Conservation (phyloP, 495 filamentous ascomycete species). For the Astrothelium macrocarpum region DNA sequence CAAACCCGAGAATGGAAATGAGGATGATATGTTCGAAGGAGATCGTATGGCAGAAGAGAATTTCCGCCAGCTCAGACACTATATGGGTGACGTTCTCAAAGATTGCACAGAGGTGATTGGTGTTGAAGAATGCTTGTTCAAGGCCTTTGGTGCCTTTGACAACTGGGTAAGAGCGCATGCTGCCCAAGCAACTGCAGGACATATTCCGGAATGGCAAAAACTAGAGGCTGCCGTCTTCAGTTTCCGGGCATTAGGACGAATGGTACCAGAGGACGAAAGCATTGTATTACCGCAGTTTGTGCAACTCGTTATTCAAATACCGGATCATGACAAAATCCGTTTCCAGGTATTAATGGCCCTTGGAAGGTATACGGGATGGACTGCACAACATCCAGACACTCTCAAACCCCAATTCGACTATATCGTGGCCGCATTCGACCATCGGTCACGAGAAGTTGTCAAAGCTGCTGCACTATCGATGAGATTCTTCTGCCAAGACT, state of each 20-base stretch:
- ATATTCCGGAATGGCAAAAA: slow-evolving; percentile 92
- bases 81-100: slow-evolving; percentile 97
- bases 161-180: slow-evolving; percentile 78
- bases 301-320: slow-evolving; percentile 84
- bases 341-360: slow-evolving; percentile 97
- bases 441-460: slow-evolving; percentile 75
- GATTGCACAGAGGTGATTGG: slow-evolving; percentile 95
- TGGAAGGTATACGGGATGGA: slow-evolving; percentile 96
- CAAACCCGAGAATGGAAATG: slow-evolving; percentile 53
- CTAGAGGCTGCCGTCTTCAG: slow-evolving; percentile 92
- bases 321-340: slow-evolving; percentile 87
- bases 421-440: slow-evolving; percentile 82
- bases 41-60: slow-evolving; percentile 95
- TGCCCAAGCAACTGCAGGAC: slow-evolving; percentile 55
- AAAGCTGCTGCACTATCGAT: slow-evolving; percentile 87
- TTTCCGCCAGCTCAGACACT: slow-evolving; percentile 90
- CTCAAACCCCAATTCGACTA: slow-evolving; percentile 87
- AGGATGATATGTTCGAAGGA: slow-evolving; percentile 84
- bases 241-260: slow-evolving; percentile 91
- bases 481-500: slow-evolving; percentile 94
- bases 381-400: slow-evolving; percentile 82
- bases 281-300: slow-evolving; percentile 82
- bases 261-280: slow-evolving; percentile 83
- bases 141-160: slow-evolving; percentile 75
- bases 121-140: slow-evolving; percentile 76